Evolutionary conservation across 345 rosid species (phyloP).

Genomic region (Euphorbia peplus): DNA sequence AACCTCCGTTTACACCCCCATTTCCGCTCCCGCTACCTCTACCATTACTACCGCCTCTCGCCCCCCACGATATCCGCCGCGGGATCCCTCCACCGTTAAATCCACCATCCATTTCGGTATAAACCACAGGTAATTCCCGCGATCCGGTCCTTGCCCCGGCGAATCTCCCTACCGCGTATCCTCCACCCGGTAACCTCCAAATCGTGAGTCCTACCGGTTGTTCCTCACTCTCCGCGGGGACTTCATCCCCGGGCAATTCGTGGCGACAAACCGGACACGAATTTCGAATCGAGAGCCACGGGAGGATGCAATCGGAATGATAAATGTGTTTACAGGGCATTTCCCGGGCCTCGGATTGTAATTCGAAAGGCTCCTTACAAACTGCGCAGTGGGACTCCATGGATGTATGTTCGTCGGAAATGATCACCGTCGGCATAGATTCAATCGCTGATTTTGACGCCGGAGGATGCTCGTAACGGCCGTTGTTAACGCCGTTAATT

Average conservation of each 20-base stretch:
- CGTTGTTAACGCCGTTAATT: conserved; percentile 50
- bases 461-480: conserved; percentile 59
- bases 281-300: conserved; percentile 82
- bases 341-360: conserved; percentile 67
- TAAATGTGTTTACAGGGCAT: conserved; percentile 96
- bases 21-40: conserved; percentile 54
- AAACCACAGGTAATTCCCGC: conserved; percentile 77
- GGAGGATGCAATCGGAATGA: conserved; percentile 86
- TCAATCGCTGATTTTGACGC: conserved; percentile 88
- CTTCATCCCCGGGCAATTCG: conserved; percentile 51
- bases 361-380: conserved; percentile 73
- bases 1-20: not conserved
- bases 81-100: conserved; percentile 59
- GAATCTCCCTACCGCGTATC: conserved; percentile 91
- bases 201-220: conserved; percentile 81
- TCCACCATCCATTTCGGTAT: conserved; percentile 89
- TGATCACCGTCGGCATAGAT: conserved; percentile 62
- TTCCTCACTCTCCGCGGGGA: not conserved
- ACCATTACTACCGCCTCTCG: conserved; percentile 49
- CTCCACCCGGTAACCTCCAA: conserved; percentile 94
- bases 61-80: conserved; percentile 72
- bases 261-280: conserved; percentile 95
- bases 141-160: conserved; percentile 70
- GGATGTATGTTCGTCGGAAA: conserved; percentile 34
- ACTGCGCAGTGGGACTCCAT: conserved; percentile 83